Evolutionary conservation across 208 protist genomes (phyloP), one percentile per base, ranked within the genome.

Genomic region (Tritrichomonas musculus): DNA sequence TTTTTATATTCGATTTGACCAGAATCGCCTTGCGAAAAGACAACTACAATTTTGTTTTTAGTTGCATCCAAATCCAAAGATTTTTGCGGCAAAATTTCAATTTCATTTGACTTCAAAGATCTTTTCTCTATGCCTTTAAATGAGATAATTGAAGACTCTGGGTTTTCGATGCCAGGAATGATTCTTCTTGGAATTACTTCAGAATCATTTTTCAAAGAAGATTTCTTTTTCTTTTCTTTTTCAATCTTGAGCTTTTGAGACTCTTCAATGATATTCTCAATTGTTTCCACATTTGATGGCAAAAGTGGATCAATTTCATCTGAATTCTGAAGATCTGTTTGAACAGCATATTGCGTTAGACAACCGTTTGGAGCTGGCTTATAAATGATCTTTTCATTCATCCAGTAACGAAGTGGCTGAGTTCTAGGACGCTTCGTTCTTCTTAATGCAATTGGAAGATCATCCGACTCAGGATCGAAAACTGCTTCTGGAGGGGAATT

Each of bases 181-280:
- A 69, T n/a, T 69, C 64, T 69, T 69, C 30, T 69, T 69, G 64
- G 64, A 69, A 69, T n/a, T n/a, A 69, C 64, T n/a, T 69, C 64
- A 69, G 3, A n/a, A n/a, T 8, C 64, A 69, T n/a, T n/a, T 69
- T 5, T 8, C 30, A 25, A 60, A 60, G 53, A 60, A 17, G 5
- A 22, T 60, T 17, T 25, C 5, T 13, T 25, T 69, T 69, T 69
- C 25, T 25, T n/a, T n/a, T 69, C 30, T 69, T 69, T 69, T 69
- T 8, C 3, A 13, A 8, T 13, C 30, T n/a, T 69, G 27, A 33
- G 20, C 3, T n/a, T 8, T n/a, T 5, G 3, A 8, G 27, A n/a
- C 5, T 17, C 27, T n/a, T 25, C 3, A n/a, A n/a, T n/a, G n/a
- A n/a, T n/a, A n/a, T n/a, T n/a, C n/a, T n/a, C n/a, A n/a, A n/a